Conservation (phyloP, 1,139 yeast species). For the Debaryomyces fabryi region DNA sequence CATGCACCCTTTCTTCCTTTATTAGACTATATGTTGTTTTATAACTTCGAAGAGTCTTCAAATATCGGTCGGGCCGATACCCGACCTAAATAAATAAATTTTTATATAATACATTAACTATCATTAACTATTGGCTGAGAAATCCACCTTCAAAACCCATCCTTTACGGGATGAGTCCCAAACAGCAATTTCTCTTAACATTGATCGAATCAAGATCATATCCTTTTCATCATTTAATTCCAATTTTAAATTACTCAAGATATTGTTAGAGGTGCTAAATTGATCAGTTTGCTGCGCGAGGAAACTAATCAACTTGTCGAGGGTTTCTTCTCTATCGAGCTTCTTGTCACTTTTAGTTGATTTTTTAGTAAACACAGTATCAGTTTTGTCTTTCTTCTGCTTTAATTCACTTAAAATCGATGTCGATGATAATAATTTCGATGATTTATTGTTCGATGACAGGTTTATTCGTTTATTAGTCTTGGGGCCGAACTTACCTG, state of each 20-base stretch:
- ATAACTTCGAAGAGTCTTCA: not conserved
- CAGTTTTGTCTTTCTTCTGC: constrained; percentile 19
- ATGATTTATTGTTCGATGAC: constrained; percentile 8
- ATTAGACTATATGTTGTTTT: not conserved
- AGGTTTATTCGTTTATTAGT: constrained; percentile 16
- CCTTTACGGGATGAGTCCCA: constrained; percentile 63
- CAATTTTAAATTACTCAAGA: constrained; percentile 54
- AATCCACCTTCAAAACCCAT: constrained; percentile 70
- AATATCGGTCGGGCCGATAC: not conserved
- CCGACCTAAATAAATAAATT: not conserved
- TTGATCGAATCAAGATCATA: constrained; percentile 63
- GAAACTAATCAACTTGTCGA: constrained; percentile 38
- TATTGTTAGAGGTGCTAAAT: constrained; percentile 59
- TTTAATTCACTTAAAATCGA: constrained; percentile 40
- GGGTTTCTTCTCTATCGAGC: constrained; percentile 31
- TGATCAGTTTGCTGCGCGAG: constrained; percentile 36
- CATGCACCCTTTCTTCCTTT: not conserved
- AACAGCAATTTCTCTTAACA: constrained; percentile 66
- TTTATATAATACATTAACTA: not conserved
- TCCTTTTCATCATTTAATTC: constrained; percentile 55
- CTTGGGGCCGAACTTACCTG: constrained; percentile 56
- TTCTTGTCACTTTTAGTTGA: constrained; percentile 10
- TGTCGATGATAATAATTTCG: constrained; percentile 24
- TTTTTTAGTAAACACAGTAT: constrained; percentile 20
- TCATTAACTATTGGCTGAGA: constrained; percentile 14